Conservation (phyloP, 805 yeast species). For the Cyberlindnera euphorbiiphila region DNA sequence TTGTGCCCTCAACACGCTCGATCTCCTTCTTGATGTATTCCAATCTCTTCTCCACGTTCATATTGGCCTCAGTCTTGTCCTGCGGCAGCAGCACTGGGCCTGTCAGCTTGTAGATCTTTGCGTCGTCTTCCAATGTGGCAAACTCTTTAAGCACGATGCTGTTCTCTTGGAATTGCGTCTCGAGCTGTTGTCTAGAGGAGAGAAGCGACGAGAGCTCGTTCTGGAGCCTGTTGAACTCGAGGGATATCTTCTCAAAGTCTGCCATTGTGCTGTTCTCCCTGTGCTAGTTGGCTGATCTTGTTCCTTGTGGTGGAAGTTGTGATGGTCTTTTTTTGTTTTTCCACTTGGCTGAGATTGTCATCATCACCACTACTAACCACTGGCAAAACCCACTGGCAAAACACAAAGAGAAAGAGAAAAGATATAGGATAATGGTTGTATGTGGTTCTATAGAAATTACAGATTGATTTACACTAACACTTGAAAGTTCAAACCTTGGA, state of each 20-base stretch:
- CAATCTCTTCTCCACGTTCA: constrained; percentile 82
- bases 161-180: constrained; percentile 93
- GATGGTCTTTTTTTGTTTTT: too few relatives aligned
- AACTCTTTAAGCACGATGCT: constrained; percentile 85
- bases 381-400: too few relatives aligned
- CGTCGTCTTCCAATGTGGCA: constrained; percentile 54
- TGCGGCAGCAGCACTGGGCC: constrained; percentile 94
- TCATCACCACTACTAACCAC: too few relatives aligned
- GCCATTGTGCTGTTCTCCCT: constrained; percentile 4
- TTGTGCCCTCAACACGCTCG: constrained; percentile 66
- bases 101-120: constrained; percentile 81
- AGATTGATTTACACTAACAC: neutral
- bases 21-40: constrained; percentile 85
- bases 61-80: constrained; percentile 73
- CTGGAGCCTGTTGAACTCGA: constrained; percentile 45
- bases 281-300: neutral
- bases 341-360: too few relatives aligned
- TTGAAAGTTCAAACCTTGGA: constrained; percentile 43
- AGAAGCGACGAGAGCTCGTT: constrained; percentile 48
- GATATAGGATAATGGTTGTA: too few relatives aligned
- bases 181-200: constrained; percentile 77
- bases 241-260: constrained; percentile 41
- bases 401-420: too few relatives aligned
- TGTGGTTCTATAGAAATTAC: too few relatives aligned
- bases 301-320: too few relatives aligned